Evolutionary conservation across 2,329 filamentous ascomycete genomes (phyloP).

Genomic region (Trichoderma arundinaceum): DNA sequence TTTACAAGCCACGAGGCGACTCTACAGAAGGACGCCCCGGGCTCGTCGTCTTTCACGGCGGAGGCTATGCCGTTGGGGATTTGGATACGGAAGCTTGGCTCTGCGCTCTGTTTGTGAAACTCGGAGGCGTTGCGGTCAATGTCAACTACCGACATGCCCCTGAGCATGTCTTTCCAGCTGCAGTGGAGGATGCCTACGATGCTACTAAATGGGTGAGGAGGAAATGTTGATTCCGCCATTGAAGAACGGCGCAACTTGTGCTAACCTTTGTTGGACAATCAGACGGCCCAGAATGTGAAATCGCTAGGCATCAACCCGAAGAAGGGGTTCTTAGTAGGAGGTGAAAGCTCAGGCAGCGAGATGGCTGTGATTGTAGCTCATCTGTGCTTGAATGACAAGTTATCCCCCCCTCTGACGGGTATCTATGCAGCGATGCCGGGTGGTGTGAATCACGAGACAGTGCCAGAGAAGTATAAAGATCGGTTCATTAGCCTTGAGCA

Average conservation of each 20-base stretch:
- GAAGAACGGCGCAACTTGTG: rapidly evolving
- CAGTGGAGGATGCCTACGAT: constrained; percentile 41
- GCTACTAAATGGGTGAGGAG: constrained; percentile 38
- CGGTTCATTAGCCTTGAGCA: constrained; percentile 41
- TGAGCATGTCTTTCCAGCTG: constrained; percentile 40
- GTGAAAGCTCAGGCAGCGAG: constrained; percentile 41
- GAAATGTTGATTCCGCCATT: not conserved
- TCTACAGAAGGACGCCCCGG: constrained; percentile 34
- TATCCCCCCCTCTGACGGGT: constrained; percentile 39
- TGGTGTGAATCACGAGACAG: constrained; percentile 35
- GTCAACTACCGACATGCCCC: constrained; percentile 39
- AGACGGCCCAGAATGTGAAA: constrained; percentile 33
- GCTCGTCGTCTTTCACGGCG: constrained; percentile 40
- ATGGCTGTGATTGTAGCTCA: constrained; percentile 39
- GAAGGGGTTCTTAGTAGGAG: constrained; percentile 39
- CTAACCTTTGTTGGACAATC: not conserved
- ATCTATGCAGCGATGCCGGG: constrained; percentile 38
- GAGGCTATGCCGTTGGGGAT: constrained; percentile 40
- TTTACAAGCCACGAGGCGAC: constrained; percentile 36
- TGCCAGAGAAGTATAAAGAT: constrained; percentile 41
- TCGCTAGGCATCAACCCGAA: constrained; percentile 38
- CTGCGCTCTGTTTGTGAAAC: constrained; percentile 37
- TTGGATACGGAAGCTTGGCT: constrained; percentile 38
- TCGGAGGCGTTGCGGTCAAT: constrained; percentile 39
- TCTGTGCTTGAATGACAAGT: constrained; percentile 34